Percentiles rank a stretch among this genome's conserved stretches.
Conservation (phyloP, 164 flowering plant species). For the Vitis riparia region DNA sequence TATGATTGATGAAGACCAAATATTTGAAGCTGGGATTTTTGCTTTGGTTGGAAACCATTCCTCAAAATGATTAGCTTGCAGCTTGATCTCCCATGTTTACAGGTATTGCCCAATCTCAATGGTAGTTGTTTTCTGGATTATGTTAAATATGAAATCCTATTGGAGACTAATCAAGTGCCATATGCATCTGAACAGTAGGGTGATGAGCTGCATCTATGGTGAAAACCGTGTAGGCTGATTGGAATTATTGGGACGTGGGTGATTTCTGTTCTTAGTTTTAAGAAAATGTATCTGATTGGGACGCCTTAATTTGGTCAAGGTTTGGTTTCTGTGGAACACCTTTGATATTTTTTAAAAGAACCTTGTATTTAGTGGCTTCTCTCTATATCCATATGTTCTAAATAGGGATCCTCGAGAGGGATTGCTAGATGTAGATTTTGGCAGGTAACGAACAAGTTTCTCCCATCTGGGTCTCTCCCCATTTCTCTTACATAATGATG, state of each 20-base stretch:
- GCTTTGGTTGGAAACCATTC: background rate
- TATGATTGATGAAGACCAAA: slow-evolving; percentile 25
- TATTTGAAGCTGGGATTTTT: background rate
- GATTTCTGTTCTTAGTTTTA: slow-evolving; percentile 3
- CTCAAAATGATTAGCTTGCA: background rate
- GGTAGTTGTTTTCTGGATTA: background rate
- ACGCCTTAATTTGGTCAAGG: slow-evolving; percentile 21
- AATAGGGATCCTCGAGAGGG: too few relatives aligned
- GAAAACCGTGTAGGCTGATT: background rate
- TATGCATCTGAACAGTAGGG: slow-evolving; percentile 18
- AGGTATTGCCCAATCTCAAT: slow-evolving; percentile 8
- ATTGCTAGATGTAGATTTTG: too few relatives aligned
- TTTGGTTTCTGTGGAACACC: slow-evolving; percentile 23
- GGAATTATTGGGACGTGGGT: slow-evolving; percentile 7
- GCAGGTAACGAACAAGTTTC: too few relatives aligned
- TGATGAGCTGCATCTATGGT: background rate
- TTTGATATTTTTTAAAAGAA: slow-evolving; percentile 8
- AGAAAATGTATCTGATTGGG: slow-evolving; percentile 16
- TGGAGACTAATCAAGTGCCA: background rate
- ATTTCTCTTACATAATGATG: too few relatives aligned
- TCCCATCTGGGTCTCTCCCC: too few relatives aligned
- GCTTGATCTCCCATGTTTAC: background rate
- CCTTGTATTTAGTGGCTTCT: slow-evolving; percentile 7
- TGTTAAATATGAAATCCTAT: background rate
- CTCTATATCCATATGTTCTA: too few relatives aligned